Percentiles rank a stretch among this genome's conserved stretches.
phyloP scores from a whole-genome alignment of 257 asterid species.

The Nicotiana sylvestris region DNA sequence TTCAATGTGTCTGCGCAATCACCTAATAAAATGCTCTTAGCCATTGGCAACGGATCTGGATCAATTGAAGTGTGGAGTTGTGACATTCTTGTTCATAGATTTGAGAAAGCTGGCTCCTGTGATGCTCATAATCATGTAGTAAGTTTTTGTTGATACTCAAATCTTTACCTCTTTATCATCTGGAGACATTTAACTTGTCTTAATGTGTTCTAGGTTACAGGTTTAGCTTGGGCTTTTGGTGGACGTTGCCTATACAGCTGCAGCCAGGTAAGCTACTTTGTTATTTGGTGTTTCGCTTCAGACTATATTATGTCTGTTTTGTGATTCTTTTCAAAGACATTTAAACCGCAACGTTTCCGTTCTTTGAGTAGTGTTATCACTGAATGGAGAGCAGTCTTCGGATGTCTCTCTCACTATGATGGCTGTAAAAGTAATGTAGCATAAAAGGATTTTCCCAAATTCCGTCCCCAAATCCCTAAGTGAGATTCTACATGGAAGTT shows the following conservation, averaged over 20 bases:
- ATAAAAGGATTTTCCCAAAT: neutral
- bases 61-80: constrained; percentile 62
- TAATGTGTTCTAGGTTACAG: constrained; percentile 58
- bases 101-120: constrained; percentile 44
- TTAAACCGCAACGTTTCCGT: neutral
- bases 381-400: neutral
- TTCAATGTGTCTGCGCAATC: constrained; percentile 40
- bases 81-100: constrained; percentile 34
- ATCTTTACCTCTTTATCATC: constrained; percentile 15
- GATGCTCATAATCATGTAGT: constrained; percentile 70
- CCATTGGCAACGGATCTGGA: constrained; percentile 86
- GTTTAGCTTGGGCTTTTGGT: constrained; percentile 86
- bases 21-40: constrained; percentile 45
- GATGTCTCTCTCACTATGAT: neutral
- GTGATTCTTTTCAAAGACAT: neutral
- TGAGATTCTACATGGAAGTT: neutral
- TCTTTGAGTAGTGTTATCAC: neutral
- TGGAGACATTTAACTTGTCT: constrained; percentile 17
- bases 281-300: constrained; percentile 1
- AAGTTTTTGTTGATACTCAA: constrained; percentile 28
- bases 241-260: constrained; percentile 89
- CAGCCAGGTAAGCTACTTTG: constrained; percentile 65
- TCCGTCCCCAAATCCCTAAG: neutral
- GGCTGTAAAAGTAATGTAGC: neutral
- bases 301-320: neutral